A percentile compares a stretch with the other conserved stretches of the same genome.
phyloP scores from a whole-genome alignment of 2,329 filamentous ascomycete genomes.

The Acrocalymma vagum region DNA sequence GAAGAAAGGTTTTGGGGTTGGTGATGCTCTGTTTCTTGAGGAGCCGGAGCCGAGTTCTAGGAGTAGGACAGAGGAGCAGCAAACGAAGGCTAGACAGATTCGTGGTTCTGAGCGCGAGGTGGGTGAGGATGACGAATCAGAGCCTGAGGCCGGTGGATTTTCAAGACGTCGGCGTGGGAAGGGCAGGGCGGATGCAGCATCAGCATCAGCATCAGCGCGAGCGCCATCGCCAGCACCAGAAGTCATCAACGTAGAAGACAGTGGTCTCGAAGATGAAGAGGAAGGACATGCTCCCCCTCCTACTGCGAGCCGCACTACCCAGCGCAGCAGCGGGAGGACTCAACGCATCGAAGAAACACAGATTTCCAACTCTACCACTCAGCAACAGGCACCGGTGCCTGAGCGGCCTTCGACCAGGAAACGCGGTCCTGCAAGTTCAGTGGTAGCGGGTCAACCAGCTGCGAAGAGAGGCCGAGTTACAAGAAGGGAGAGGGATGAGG shows the following conservation, averaged over 20 bases:
- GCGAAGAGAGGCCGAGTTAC: constrained; percentile 35
- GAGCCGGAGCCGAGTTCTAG: constrained; percentile 26
- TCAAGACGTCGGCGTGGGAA: too few relatives aligned
- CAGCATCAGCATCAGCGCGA: too few relatives aligned
- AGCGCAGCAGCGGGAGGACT: constrained; percentile 32
- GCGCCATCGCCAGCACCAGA: constrained; percentile 17
- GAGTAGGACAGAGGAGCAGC: constrained; percentile 22
- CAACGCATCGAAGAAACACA: constrained; percentile 40
- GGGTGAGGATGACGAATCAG: constrained; percentile 34
- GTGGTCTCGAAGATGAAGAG: constrained; percentile 38
- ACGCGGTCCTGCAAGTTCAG: constrained; percentile 22
- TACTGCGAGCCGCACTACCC: constrained; percentile 21
- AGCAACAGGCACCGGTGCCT: too few relatives aligned
- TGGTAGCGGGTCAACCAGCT: constrained; percentile 31
- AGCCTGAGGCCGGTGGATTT: constrained; percentile 40
- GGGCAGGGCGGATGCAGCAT: too few relatives aligned
- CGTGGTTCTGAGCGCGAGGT: too few relatives aligned
- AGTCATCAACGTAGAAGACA: constrained; percentile 41
- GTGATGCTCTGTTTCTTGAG: constrained; percentile 79
- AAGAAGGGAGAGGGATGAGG: constrained; percentile 50
- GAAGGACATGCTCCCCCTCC: too few relatives aligned
- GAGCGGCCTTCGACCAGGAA: constrained; percentile 39
- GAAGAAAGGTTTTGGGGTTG: constrained; percentile 75
- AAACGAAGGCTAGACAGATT: constrained; percentile 8
- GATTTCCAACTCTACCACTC: constrained; percentile 35